Evolutionary conservation across 1,284 basidiomycete genomes (phyloP), one percentile per base, ranked within the genome.

Genomic region (Psilocybe mexicana): DNA sequence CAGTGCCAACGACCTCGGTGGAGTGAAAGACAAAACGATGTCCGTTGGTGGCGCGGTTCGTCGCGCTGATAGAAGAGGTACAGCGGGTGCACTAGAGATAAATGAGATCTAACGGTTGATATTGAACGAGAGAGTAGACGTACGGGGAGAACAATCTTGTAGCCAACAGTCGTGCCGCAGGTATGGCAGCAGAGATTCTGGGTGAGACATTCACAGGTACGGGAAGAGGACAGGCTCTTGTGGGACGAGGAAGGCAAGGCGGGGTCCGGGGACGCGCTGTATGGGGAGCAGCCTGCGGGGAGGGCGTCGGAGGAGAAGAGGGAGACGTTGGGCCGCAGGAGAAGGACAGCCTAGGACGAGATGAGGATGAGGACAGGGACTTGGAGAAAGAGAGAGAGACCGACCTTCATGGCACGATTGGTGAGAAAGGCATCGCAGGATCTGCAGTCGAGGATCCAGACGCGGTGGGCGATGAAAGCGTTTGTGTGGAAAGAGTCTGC

Each of bases 1-100:
- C 89, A 33, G 81, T 80, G 8, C 84, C 84, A n/a, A 71, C 65
- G 52, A 94, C 86, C 72, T 92, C 90, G 65, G 77, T 82, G 52
- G 90, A 89, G 75, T 94, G 92, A 71, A 94, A 93, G 30, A 95
- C 92, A 68, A 92, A 94, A 25, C 92, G 87, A 69, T 95, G 92
- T 4, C 92, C 91, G 70, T 94, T 94, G 47, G 88, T 90, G 24
- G 80, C 83, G 65, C 85, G 86, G 68, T 87, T 87, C 58, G 80
- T 82, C 2, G 79, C 79, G 49, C 79, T 79, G 55, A 84, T 83
- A 2, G 86, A 87, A n/a, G 84, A 83, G 18, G 86, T 90, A 71
- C 90, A 93, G 44, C 85, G 84, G 18, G 75, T 66, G 70, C 90
- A 92, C 76, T 88, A 63, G 35, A 43, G 2, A 36, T 33, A 25